Evolutionary conservation across 2,329 filamentous ascomycete species (phyloP).

Genomic region (Alternaria sp.): DNA sequence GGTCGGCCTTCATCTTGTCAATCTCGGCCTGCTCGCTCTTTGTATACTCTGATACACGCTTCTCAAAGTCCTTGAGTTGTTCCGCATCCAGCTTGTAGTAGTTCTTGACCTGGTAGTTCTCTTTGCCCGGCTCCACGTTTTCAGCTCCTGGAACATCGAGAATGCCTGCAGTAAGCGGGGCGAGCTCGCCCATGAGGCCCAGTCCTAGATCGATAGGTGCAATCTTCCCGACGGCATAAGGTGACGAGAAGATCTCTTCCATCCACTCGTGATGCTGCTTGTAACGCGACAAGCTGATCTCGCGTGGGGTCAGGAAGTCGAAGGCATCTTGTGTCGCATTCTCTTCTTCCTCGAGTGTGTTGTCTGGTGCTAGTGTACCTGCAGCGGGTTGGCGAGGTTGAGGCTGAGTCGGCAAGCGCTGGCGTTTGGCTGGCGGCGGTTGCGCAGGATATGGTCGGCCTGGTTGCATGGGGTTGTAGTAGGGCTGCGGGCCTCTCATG

Average conservation of each 20-base stretch:
- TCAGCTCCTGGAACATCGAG: constrained; percentile 67
- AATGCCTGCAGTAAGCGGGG: constrained; percentile 82
- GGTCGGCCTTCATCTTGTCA: constrained; percentile 80
- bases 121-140: constrained; percentile 32
- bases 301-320: constrained; percentile 86
- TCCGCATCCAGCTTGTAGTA: constrained; percentile 75
- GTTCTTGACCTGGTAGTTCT: constrained; percentile 55
- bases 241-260: constrained; percentile 94
- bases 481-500: constrained; percentile 38
- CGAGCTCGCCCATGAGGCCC: constrained; percentile 79
- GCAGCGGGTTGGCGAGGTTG: constrained; percentile 53
- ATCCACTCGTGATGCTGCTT: constrained; percentile 98
- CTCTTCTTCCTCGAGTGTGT: constrained; percentile 82
- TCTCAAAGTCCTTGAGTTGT: constrained; percentile 84
- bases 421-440: constrained; percentile 57
- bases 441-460: constrained; percentile 46
- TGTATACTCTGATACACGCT: constrained; percentile 76
- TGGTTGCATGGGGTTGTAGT: constrained; percentile 50
- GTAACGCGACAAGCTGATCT: constrained; percentile 87
- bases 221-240: constrained; percentile 85
- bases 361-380: constrained; percentile 48
- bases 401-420: constrained; percentile 51
- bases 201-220: constrained; percentile 86
- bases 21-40: constrained; percentile 81
- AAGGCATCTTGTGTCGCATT: constrained; percentile 88